phyloP scores from a whole-genome alignment of 1,284 basidiomycete species.

The Trametes versicolor region DNA sequence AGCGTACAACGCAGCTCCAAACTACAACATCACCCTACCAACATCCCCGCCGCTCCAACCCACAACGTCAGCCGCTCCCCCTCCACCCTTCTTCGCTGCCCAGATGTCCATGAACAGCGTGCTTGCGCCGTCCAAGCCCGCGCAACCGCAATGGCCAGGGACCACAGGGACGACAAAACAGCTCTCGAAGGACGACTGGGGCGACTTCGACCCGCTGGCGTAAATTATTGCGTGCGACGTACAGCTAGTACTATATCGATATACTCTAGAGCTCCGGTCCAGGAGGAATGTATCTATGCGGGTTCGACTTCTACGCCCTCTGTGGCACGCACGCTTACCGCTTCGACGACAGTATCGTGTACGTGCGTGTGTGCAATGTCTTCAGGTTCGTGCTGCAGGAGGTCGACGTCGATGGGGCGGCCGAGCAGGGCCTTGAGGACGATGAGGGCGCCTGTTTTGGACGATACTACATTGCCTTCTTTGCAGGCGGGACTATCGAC shows the following conservation, averaged over 20 bases:
- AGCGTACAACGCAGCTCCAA: constrained; percentile 27
- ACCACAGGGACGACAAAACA: constrained; percentile 51
- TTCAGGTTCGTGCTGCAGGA: constrained; percentile 43
- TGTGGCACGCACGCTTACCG: constrained; percentile 56
- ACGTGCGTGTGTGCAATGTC: constrained; percentile 35
- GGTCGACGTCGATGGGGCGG: constrained; percentile 58
- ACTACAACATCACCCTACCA: constrained; percentile 44
- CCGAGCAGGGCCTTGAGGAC: constrained; percentile 71
- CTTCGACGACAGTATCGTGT: constrained; percentile 63
- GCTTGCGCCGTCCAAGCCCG: constrained; percentile 66
- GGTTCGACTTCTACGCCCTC: constrained; percentile 63
- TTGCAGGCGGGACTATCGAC: constrained; percentile 69
- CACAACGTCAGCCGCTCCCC: constrained; percentile 43
- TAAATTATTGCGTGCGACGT: constrained; percentile 40
- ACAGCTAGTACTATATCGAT: constrained; percentile 15
- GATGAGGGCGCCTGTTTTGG: constrained; percentile 78
- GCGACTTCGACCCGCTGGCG: constrained; percentile 80
- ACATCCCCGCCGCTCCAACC: constrained; percentile 32
- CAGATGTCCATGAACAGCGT: constrained; percentile 59
- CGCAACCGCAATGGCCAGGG: constrained; percentile 56
- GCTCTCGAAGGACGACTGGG: constrained; percentile 73
- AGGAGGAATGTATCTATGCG: constrained; percentile 33
- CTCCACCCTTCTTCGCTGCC: constrained; percentile 48
- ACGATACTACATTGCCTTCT: constrained; percentile 73
- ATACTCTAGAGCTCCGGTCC: constrained; percentile 34